These are phyloP conservation scores for Coemansia sp. DNA, from an alignment of 192 early-diverging fungal species.

Conservation along the genomic window DNA sequence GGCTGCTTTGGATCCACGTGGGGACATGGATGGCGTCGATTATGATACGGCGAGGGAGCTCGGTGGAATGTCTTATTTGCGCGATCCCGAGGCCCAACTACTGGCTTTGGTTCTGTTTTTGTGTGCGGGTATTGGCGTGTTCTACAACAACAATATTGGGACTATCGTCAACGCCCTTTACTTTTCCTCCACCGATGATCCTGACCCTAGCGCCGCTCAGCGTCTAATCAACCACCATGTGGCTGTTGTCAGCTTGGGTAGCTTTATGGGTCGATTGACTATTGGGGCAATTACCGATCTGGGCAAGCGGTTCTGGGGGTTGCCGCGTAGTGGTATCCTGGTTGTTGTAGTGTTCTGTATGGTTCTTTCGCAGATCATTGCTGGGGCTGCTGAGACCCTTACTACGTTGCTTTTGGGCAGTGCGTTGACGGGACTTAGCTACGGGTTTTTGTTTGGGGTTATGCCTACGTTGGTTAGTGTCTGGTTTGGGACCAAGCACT, in stretches of 20 bases:
- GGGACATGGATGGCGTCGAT: conserved; percentile 31
- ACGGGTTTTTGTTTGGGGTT: conserved; percentile 51
- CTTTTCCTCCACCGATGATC: conserved; percentile 33
- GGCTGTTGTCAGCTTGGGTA: conserved; percentile 45
- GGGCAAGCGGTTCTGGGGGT: conserved; percentile 37
- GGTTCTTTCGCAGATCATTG: conserved; percentile 38
- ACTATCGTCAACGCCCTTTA: conserved; percentile 54
- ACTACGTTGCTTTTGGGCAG: conserved; percentile 35
- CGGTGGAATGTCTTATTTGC: conserved; percentile 40
- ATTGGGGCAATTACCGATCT: conserved; percentile 43
- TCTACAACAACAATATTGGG: conserved; percentile 56
- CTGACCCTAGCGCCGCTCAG: conserved; percentile 37
- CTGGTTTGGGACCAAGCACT: conserved; percentile 53
- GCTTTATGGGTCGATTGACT: conserved; percentile 43
- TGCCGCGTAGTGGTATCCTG: conserved; percentile 50
- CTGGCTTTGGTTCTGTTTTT: conserved; percentile 48
- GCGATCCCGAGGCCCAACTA: conserved; percentile 51
- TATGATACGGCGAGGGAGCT: conserved; percentile 52
- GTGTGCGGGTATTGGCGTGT: conserved; percentile 52
- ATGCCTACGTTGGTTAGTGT: conserved; percentile 52
- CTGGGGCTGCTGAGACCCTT: conserved; percentile 23
- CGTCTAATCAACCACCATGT: conserved; percentile 54
- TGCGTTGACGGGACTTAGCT: conserved; percentile 44
- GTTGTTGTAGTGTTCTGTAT: conserved; percentile 30
- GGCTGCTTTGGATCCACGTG: neutral